Conservation (phyloP, 78 protist genomes). For the Thecamonas trahens region DNA sequence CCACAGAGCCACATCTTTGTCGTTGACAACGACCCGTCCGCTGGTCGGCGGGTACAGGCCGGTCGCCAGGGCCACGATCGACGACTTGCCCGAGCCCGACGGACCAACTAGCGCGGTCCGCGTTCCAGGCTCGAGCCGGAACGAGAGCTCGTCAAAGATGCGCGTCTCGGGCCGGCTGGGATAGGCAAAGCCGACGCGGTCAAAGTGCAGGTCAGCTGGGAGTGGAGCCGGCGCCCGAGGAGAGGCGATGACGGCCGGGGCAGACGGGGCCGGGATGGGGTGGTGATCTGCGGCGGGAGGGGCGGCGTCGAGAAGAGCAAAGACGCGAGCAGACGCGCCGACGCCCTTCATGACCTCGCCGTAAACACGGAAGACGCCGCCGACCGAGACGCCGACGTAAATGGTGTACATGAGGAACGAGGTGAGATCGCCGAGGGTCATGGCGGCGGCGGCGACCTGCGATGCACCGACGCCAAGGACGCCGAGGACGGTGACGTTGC, state of each 20-base stretch:
- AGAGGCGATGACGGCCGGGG: too few relatives aligned
- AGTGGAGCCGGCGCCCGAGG: too few relatives aligned
- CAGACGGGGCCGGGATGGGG: too few relatives aligned
- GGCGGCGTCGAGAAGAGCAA: slow-evolving; percentile 20
- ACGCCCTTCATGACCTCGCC: slow-evolving; percentile 15
- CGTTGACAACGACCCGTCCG: slow-evolving; percentile 25
- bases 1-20: not conserved
- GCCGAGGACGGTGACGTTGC: slow-evolving; percentile 1
- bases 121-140: slow-evolving; percentile 1
- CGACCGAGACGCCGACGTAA: not conserved
- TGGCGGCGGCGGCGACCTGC: not conserved
- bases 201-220: slow-evolving; percentile 21
- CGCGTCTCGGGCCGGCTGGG: slow-evolving; percentile 22
- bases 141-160: slow-evolving; percentile 2
- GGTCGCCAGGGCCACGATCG: not conserved
- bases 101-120: slow-evolving; percentile 45
- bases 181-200: slow-evolving; percentile 26
- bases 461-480: slow-evolving; percentile 4
- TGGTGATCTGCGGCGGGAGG: not conserved
- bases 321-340: slow-evolving; percentile 16
- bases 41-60: slow-evolving; percentile 2
- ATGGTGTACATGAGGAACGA: not conserved
- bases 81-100: slow-evolving; percentile 36
- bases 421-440: not conserved
- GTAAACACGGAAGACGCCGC: not conserved